phyloP scores from a whole-genome alignment of 2,329 filamentous ascomycete species.

The Phoma sp. region DNA sequence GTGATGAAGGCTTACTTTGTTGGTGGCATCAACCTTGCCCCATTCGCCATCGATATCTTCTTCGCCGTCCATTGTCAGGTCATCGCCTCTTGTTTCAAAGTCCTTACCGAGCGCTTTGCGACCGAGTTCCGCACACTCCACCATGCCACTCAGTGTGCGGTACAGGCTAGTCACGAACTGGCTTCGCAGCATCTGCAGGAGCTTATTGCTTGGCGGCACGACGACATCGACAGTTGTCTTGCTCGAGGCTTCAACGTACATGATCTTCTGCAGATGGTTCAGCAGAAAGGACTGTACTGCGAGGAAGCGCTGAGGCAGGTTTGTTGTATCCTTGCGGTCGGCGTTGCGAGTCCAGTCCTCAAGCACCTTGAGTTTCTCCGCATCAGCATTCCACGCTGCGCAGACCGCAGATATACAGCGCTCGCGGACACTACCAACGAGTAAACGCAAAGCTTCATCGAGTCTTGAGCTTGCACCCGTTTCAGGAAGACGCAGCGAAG shows the following conservation, averaged over 20 bases:
- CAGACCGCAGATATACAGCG: slow-evolving; percentile 85
- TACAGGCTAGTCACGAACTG: slow-evolving; percentile 95
- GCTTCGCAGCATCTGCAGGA: slow-evolving; percentile 86
- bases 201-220: slow-evolving; percentile 80
- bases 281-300: slow-evolving; percentile 84
- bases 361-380: slow-evolving; percentile 87
- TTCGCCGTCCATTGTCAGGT: slow-evolving; percentile 48
- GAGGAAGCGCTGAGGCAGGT: slow-evolving; percentile 85
- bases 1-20: slow-evolving; percentile 34
- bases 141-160: slow-evolving; percentile 91
- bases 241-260: slow-evolving; percentile 86
- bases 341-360: slow-evolving; percentile 90
- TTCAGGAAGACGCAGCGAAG: slow-evolving; percentile 72
- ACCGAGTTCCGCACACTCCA: slow-evolving; percentile 89
- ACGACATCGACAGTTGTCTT: slow-evolving; percentile 83
- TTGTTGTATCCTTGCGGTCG: slow-evolving; percentile 84
- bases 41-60: slow-evolving; percentile 35
- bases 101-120: slow-evolving; percentile 66
- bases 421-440: slow-evolving; percentile 82
- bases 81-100: slow-evolving; percentile 60
- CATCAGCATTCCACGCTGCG: slow-evolving; percentile 90
- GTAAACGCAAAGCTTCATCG: slow-evolving; percentile 73
- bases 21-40: slow-evolving; percentile 44
- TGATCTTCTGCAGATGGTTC: slow-evolving; percentile 88
- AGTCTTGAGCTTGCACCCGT: slow-evolving; percentile 54